phyloP scores from a whole-genome alignment of 2,329 filamentous ascomycete genomes.

The Botrytis hyacinthi region DNA sequence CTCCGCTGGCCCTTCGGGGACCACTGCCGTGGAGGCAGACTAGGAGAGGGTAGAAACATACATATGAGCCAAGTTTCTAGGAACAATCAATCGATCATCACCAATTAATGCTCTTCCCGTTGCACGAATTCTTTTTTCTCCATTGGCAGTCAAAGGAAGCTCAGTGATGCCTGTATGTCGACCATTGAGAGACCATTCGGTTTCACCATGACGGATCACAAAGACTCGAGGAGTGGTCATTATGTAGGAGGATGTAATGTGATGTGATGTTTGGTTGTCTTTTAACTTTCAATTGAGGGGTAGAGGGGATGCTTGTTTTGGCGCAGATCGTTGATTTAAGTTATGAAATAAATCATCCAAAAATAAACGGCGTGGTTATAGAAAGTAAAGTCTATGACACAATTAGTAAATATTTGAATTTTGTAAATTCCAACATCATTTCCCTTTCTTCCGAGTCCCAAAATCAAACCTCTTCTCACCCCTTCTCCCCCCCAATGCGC shows the following conservation, averaged over 20 bases:
- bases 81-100: conserved; percentile 79
- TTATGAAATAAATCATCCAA: not conserved
- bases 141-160: conserved; percentile 77
- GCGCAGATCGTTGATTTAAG: not conserved
- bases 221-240: conserved; percentile 67
- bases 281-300: not conserved
- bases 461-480: not conserved
- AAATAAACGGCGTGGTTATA: not conserved
- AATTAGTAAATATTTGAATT: not conserved
- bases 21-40: conserved; percentile 2
- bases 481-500: not conserved
- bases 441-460: not conserved
- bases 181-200: conserved; percentile 88
- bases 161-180: conserved; percentile 84
- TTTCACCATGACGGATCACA: conserved; percentile 87
- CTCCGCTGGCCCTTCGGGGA: conserved; percentile 4
- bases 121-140: conserved; percentile 70
- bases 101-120: conserved; percentile 85
- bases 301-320: not conserved
- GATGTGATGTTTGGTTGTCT: not conserved
- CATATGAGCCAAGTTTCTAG: conserved; percentile 78
- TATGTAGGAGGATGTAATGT: not conserved
- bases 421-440: not conserved
- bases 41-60: conserved; percentile 42
- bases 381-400: not conserved